A percentile compares a stretch with the other conserved stretches of the same genome.
Evolutionary conservation across 1,139 yeast species (phyloP).

Genomic region (Meyerozyma smithsonii): DNA sequence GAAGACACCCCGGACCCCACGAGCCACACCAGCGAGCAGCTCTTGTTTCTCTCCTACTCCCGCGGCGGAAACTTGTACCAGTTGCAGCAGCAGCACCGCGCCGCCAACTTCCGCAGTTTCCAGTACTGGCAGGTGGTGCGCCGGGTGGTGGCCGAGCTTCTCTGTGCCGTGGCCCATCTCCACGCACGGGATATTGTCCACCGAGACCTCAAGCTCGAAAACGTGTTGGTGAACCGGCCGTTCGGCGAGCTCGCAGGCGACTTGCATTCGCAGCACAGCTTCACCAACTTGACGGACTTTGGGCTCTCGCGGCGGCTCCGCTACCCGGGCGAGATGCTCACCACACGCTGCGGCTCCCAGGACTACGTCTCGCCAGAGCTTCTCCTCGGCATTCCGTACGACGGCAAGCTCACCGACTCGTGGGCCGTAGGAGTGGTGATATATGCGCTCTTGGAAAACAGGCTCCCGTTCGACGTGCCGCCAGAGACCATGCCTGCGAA

Average conservation of each 20-base stretch:
- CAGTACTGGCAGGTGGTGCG: slow-evolving; percentile 45
- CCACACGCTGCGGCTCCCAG: slow-evolving; percentile 92
- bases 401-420: slow-evolving; percentile 83
- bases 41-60: slow-evolving; percentile 71
- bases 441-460: slow-evolving; percentile 74
- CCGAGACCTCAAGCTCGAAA: slow-evolving; percentile 85
- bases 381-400: slow-evolving; percentile 82
- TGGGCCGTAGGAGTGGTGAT: slow-evolving; percentile 95
- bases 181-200: slow-evolving; percentile 70
- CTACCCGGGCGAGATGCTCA: slow-evolving; percentile 54
- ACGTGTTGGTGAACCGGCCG: slow-evolving; percentile 50
- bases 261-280: slow-evolving; percentile 18
- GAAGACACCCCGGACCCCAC: no score
- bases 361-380: slow-evolving; percentile 95
- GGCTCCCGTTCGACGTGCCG: slow-evolving; percentile 80
- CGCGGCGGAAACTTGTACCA: slow-evolving; percentile 81
- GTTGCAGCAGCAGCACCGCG: slow-evolving; percentile 34
- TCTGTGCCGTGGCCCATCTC: slow-evolving; percentile 65
- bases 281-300: slow-evolving; percentile 76
- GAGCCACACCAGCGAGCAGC: slow-evolving; percentile 8
- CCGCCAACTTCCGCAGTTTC: slow-evolving; percentile 21
- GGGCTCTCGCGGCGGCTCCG: slow-evolving; percentile 75
- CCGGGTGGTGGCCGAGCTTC: slow-evolving; percentile 64
- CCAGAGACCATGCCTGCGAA: slow-evolving; percentile 27
- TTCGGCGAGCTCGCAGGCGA: slow-evolving; percentile 24